Evolutionary conservation across 2,329 filamentous ascomycete species (phyloP).

Genomic region (Teratosphaeria viscida): DNA sequence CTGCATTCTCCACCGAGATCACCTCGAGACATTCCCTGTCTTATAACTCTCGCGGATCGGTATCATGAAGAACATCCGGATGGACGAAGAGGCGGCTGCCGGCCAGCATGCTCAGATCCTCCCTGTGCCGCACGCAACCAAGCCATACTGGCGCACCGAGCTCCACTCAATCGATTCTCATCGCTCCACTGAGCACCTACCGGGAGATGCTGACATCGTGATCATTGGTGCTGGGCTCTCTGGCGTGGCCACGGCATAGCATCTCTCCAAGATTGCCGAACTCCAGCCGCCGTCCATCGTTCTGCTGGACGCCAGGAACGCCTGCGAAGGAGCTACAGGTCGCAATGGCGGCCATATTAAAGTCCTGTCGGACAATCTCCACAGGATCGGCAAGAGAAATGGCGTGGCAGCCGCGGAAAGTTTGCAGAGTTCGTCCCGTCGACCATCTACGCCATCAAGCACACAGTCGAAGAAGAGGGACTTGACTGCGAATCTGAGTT

Average conservation of each 20-base stretch:
- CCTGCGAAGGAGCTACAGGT: slow-evolving; percentile 20
- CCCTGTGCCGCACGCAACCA: slow-evolving; percentile 12
- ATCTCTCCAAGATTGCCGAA: slow-evolving; percentile 5
- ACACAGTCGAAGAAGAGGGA: slow-evolving; percentile 27
- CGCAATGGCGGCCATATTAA: slow-evolving; percentile 15
- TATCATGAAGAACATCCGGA: background rate
- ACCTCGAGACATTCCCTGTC: no score
- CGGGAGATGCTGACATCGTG: slow-evolving; percentile 14
- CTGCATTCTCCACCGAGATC: background rate
- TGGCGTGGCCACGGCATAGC: slow-evolving; percentile 16
- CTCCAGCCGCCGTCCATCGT: slow-evolving; percentile 8
- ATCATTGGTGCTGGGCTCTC: slow-evolving; percentile 19
- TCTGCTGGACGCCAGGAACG: slow-evolving; percentile 18
- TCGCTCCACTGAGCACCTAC: slow-evolving; percentile 50
- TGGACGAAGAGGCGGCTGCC: background rate
- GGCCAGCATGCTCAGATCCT: slow-evolving; percentile 1
- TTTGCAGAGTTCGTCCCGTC: slow-evolving; percentile 20
- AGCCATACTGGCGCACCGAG: slow-evolving; percentile 35
- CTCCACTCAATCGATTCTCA: slow-evolving; percentile 42
- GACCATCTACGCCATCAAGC: slow-evolving; percentile 23
- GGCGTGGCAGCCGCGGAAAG: slow-evolving; percentile 22
- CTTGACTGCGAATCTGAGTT: slow-evolving; percentile 38
- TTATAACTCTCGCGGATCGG: background rate
- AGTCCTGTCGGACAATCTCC: slow-evolving; percentile 3
- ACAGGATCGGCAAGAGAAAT: slow-evolving; percentile 6